Conservation (phyloP, 78 protist genomes). For the Pigoraptor vietnamica region DNA sequence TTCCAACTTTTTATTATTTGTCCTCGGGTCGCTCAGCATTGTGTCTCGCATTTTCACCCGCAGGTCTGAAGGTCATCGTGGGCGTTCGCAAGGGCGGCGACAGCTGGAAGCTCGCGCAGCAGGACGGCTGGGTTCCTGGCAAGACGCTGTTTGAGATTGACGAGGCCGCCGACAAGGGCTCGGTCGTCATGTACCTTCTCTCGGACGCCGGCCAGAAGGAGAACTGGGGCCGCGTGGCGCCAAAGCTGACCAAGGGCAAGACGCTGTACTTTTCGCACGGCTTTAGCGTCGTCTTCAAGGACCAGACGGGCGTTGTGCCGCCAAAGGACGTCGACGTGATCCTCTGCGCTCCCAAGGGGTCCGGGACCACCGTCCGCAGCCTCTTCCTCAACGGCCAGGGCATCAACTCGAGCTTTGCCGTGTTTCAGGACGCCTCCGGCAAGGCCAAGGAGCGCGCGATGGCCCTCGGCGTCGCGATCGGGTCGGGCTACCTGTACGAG, state of each 20-base stretch:
- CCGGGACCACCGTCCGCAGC: slow-evolving; percentile 62
- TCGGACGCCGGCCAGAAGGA: slow-evolving; percentile 58
- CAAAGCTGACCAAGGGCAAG: slow-evolving; percentile 43
- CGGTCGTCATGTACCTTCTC: slow-evolving; percentile 57
- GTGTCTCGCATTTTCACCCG: background rate
- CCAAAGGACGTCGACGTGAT: slow-evolving; percentile 61
- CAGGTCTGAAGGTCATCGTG: slow-evolving; percentile 44
- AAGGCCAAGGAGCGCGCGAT: slow-evolving; percentile 41
- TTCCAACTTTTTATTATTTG: background rate
- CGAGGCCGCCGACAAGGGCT: slow-evolving; percentile 27
- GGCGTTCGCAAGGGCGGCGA: slow-evolving; percentile 52
- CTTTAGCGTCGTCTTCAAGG: slow-evolving; percentile 49
- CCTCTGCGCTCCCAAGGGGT: slow-evolving; percentile 63
- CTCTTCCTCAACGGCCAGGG: slow-evolving; percentile 57
- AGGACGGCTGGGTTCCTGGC: slow-evolving; percentile 40
- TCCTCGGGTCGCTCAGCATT: background rate
- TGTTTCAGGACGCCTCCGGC: slow-evolving; percentile 62
- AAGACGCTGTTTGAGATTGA: background rate
- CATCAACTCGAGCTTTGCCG: slow-evolving; percentile 56
- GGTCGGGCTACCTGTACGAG: slow-evolving; percentile 47
- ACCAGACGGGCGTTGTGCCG: slow-evolving; percentile 47
- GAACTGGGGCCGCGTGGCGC: slow-evolving; percentile 27
- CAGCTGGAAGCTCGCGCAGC: slow-evolving; percentile 48
- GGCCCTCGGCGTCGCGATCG: slow-evolving; percentile 47
- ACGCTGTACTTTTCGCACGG: slow-evolving; percentile 66